phyloP scores from a whole-genome alignment of 192 early-diverging fungal species.

The Tieghemiomyces parasiticus region DNA sequence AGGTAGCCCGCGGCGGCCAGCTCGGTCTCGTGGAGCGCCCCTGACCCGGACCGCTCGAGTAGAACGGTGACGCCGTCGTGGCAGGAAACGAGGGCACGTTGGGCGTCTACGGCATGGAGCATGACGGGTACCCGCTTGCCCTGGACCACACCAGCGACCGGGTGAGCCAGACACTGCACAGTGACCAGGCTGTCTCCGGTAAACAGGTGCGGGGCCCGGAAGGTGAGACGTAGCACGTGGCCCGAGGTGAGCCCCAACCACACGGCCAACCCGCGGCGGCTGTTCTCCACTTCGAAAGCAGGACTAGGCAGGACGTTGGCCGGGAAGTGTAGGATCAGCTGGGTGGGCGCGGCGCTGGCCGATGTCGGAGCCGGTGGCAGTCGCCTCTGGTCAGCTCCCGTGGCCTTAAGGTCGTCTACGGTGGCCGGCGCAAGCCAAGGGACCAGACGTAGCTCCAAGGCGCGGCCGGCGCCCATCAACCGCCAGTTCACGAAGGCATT shows the following conservation, averaged over 20 bases:
- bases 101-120: neutral
- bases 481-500: neutral
- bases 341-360: neutral
- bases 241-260: neutral
- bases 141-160: neutral
- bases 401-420: neutral
- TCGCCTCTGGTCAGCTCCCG: neutral
- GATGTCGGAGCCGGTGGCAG: neutral
- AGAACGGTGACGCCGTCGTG: conserved; percentile 3
- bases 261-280: neutral
- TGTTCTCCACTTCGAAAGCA: neutral
- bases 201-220: neutral
- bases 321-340: neutral
- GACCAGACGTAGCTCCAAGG: neutral
- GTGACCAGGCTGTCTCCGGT: neutral
- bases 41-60: neutral
- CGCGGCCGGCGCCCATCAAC: neutral
- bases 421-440: neutral
- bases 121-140: neutral
- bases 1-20: neutral
- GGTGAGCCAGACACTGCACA: neutral
- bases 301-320: neutral
- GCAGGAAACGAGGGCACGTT: neutral
- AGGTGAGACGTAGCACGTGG: neutral
- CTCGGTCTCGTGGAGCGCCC: neutral